These are phyloP conservation scores for Pseudofabraea citricarpa DNA, from an alignment of 2,329 filamentous ascomycete species.

Conservation along the genomic window DNA sequence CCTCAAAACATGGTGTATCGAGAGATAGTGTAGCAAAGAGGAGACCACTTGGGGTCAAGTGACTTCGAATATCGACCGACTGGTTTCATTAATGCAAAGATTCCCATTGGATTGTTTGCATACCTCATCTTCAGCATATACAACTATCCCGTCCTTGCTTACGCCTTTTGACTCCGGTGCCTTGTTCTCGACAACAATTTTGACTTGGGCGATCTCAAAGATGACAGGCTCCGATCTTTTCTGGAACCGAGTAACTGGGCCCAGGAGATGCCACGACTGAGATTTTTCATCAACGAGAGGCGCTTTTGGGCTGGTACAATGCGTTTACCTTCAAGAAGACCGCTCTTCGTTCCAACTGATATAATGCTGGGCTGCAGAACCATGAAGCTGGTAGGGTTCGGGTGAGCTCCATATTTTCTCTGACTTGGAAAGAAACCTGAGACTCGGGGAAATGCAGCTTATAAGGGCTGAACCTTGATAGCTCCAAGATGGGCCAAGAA, in stretches of 20 bases:
- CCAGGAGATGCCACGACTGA: conserved; percentile 47
- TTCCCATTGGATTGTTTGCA: background rate
- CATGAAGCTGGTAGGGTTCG: conserved; percentile 47
- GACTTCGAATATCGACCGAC: conserved; percentile 26
- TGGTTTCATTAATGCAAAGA: conserved; percentile 11
- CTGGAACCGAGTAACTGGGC: conserved; percentile 45
- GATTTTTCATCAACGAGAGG: background rate
- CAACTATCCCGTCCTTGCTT: conserved; percentile 32
- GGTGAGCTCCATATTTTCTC: too few relatives aligned
- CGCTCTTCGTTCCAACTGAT: conserved; percentile 43
- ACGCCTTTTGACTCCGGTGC: conserved; percentile 15
- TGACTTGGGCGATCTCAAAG: conserved; percentile 46
- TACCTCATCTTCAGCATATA: conserved; percentile 24
- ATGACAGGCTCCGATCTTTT: conserved; percentile 33
- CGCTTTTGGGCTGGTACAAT: conserved; percentile 6
- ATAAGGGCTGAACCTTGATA: too few relatives aligned
- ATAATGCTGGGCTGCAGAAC: conserved; percentile 43
- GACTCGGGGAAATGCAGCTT: too few relatives aligned
- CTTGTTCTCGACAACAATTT: conserved; percentile 33
- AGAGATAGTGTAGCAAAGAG: conserved; percentile 46
- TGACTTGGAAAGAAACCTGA: too few relatives aligned
- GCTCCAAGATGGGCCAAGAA: too few relatives aligned
- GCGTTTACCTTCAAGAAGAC: conserved; percentile 40
- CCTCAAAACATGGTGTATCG: conserved; percentile 41
- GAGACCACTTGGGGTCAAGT: conserved; percentile 45